A percentile compares a stretch with the other conserved stretches of the same genome.
phyloP scores from a whole-genome alignment of 768 basidiomycete species.

The Chiua virens region DNA sequence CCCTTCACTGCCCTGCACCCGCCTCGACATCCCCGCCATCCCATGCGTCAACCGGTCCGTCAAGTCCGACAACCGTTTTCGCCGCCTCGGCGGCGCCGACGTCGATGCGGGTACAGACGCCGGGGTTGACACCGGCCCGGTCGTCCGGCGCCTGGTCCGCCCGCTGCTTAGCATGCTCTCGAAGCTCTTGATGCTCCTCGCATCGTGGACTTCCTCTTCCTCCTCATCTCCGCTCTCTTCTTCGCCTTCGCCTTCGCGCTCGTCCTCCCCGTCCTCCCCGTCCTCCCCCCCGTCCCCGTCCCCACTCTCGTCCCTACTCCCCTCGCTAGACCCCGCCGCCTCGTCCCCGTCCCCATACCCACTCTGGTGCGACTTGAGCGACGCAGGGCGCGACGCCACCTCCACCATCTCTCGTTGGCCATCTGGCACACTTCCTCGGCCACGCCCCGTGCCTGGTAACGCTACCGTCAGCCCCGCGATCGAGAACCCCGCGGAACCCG shows the following conservation, averaged over 20 bases:
- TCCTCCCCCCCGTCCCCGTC: slow-evolving; percentile 21
- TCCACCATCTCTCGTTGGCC: slow-evolving; percentile 56
- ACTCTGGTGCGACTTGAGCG: slow-evolving; percentile 35
- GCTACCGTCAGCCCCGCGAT: slow-evolving; percentile 74
- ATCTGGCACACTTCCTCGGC: slow-evolving; percentile 23
- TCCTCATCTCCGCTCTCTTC: slow-evolving; percentile 30
- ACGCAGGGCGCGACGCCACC: slow-evolving; percentile 50
- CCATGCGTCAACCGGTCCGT: slow-evolving; percentile 75
- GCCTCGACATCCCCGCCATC: slow-evolving; percentile 58
- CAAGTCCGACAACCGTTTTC: slow-evolving; percentile 48
- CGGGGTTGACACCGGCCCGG: background rate
- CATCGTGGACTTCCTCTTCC: slow-evolving; percentile 43
- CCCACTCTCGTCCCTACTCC: slow-evolving; percentile 5
- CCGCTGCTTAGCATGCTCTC: slow-evolving; percentile 72
- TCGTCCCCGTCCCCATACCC: slow-evolving; percentile 12
- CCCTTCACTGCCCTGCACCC: slow-evolving; percentile 34
- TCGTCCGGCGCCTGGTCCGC: slow-evolving; percentile 21
- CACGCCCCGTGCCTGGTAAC: slow-evolving; percentile 41
- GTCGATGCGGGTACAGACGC: no score
- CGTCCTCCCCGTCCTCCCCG: slow-evolving; percentile 27
- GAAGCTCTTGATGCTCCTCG: slow-evolving; percentile 82
- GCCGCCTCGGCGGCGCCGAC: slow-evolving; percentile 38
- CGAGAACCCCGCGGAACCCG: slow-evolving; percentile 82
- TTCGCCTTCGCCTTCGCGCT: slow-evolving; percentile 26
- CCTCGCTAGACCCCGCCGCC: slow-evolving; percentile 3